These are phyloP conservation scores for Pyrenophora tritici-repentis DNA, from an alignment of 2,329 filamentous ascomycete genomes.

Conservation along the genomic window DNA sequence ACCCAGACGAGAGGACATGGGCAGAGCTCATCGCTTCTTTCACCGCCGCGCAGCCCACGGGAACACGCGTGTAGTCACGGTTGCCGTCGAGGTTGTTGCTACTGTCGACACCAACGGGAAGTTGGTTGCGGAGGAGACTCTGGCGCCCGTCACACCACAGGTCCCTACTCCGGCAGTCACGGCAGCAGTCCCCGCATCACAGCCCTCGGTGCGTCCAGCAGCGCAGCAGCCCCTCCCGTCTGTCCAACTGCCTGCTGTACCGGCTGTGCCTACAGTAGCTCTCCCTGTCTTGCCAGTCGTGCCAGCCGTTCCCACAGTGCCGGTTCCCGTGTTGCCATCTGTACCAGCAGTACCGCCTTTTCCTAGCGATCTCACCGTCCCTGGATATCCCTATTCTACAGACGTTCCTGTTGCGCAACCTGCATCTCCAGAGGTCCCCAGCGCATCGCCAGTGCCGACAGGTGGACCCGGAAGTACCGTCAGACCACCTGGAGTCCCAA, in stretches of 20 bases:
- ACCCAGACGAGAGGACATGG: conserved; percentile 34
- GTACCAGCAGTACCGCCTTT: conserved; percentile 45
- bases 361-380: conserved; percentile 42
- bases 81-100: conserved; percentile 39
- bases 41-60: conserved; percentile 38
- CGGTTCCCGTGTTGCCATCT: conserved; percentile 12
- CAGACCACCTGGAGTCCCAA: conserved; percentile 2
- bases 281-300: conserved; percentile 6
- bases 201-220: conserved; percentile 1
- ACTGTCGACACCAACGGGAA: conserved; percentile 39
- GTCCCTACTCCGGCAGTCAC: neutral
- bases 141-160: conserved; percentile 12
- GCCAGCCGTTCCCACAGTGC: conserved; percentile 19
- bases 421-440: conserved; percentile 7
- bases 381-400: conserved; percentile 42
- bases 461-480: conserved; percentile 8
- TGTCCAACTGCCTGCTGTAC: conserved; percentile 5
- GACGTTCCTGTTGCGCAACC: conserved; percentile 16
- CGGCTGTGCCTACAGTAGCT: conserved; percentile 9
- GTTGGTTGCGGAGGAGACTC: conserved; percentile 32
- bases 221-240: conserved; percentile 11
- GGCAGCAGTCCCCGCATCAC: neutral
- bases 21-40: conserved; percentile 38
- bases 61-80: conserved; percentile 28
- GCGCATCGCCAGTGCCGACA: conserved; percentile 16